Base-by-base conservation (phyloP, 2,329 filamentous ascomycete species). In the Penicillium fuscoglaucum region DNA sequence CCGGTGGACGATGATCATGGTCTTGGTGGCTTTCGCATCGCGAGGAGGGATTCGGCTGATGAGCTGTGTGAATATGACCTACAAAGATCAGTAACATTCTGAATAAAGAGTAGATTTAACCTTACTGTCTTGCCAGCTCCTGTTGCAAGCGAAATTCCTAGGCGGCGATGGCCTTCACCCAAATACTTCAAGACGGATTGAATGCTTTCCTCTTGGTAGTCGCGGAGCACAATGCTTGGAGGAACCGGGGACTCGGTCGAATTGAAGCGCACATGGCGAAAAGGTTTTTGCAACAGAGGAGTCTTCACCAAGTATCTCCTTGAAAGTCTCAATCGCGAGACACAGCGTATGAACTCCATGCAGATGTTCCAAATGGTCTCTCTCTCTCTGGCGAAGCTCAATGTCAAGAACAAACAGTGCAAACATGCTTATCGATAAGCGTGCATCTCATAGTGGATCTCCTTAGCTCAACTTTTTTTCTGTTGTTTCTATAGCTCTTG, bases 61-160 rank as follows among this genome's bases (percentile, higher is more conserved):
- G 46, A 99, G 83, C 72, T 96, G 92, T 13, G 93, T 98, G 78
- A 99, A 99, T 67, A 99, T 93, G 71, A 99, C 88, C 89, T 91
- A 40, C 35, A 43, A 17, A 43, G 24, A 35, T 67, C 21, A 66
- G 52, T 28, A 21, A 15, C 13, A 53, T n/a, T 15, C 17, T 21
- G 29, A 8, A 35, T 10, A 44, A 41, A 39, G 21, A 17, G 52
- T 33, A 19, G n/a, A 48, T 49, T 37, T 33, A 26, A 17, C 33
- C 82, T 60, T 75, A 90, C 91, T 8, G 92, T 97, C 74, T 97
- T 97, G 6, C 92, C 92, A 62, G 90, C 87, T 1, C 93, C 92
- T 4, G 93, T 97, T 3, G 92, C 93, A 37, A 97, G 75, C 0
- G 93, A 96, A 6, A 96, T 84, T 0, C 92, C 92, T 1, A 96